Base-by-base conservation (phyloP, 805 yeast genomes). In the Candida coquimbonensis region DNA sequence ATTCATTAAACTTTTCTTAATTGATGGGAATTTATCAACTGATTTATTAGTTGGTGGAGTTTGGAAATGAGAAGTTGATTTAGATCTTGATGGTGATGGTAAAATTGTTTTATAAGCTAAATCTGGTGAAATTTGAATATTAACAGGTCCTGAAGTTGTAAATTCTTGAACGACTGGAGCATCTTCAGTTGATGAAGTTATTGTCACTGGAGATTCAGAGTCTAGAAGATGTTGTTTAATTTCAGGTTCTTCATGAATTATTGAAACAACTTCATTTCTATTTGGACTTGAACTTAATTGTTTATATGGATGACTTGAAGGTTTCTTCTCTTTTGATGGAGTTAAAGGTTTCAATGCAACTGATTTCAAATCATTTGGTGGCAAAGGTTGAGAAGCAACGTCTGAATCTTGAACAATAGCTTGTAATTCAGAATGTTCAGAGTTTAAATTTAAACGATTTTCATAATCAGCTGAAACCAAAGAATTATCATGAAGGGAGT, bases 281-380 rank as follows among this genome's bases (percentile, higher is more conserved):
- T 42, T 45, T 16, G 56, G 49, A 33, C 55, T 43, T 9, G 25
- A 24, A 29, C 35, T 53, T 13, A 53, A 40, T 24, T 31, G 21
- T 19, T 41, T 42, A 21, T 54, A 54, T n/a, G 58, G 58, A 43
- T 54, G 58, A 17, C 39, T 29, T 1, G 47, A 31, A 12, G 39
- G n/a, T 27, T 33, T 27, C 9, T 35, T 45, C 3, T 17, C 31
- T 29, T 9, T 12, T 9, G 13, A 12, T 14, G 39, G 9, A 14
- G 5, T 35, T 14, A 31, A 38, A 9, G 45, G 43, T 13, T 35
- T 29, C 7, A 29, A 29, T 29, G 13, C 2, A 29, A 13, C 31
- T 11, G 31, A 29, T 6, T 29, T 4, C 7, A 29, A 2, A 11
- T 29, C 31, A 9, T 9, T 29, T 29, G 31, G 14, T 29, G 31